Percentiles rank a stretch among this genome's conserved stretches.
Conservation (phyloP, 768 basidiomycete genomes). For the Clitopilus hobsonii region DNA sequence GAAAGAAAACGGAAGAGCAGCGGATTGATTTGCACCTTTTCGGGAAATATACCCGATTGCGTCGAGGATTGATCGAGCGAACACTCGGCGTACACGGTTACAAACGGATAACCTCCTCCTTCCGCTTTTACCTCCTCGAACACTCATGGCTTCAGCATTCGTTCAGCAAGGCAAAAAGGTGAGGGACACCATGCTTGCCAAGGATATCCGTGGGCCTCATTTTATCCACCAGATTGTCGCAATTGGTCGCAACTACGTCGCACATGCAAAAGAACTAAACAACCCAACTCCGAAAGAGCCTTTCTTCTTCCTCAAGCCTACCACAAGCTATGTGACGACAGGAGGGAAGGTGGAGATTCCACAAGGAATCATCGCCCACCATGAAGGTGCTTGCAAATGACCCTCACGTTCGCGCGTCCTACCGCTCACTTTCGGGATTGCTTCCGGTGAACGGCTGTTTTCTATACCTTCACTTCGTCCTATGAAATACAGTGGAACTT, state of each 20-base stretch:
- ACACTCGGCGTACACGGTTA: background rate
- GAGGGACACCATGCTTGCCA: background rate
- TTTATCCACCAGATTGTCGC: conserved; percentile 68
- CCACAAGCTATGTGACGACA: conserved; percentile 75
- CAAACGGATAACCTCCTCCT: background rate
- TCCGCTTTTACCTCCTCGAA: conserved; percentile 1
- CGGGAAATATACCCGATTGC: background rate
- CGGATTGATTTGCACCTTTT: background rate
- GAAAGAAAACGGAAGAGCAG: background rate
- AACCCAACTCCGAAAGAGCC: conserved; percentile 90
- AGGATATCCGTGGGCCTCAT: background rate
- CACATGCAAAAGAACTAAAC: conserved; percentile 88
- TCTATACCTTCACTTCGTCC: conserved; percentile 7
- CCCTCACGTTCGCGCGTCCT: background rate
- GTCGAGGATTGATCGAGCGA: background rate
- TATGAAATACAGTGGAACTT: conserved; percentile 70
- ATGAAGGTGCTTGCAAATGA: conserved; percentile 66
- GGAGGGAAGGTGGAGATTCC: conserved; percentile 88
- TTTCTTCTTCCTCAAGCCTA: conserved; percentile 98
- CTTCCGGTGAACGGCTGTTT: background rate
- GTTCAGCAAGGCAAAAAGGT: conserved; percentile 34
- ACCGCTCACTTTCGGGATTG: background rate
- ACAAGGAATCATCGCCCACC: conserved; percentile 74
- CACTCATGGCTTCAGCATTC: conserved; percentile 24
- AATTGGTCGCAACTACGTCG: conserved; percentile 91